Evolutionary conservation across 129 eudicot genomes (phyloP), one percentile per base, ranked within the genome.

Genomic region (Pulicaria dysenterica): DNA sequence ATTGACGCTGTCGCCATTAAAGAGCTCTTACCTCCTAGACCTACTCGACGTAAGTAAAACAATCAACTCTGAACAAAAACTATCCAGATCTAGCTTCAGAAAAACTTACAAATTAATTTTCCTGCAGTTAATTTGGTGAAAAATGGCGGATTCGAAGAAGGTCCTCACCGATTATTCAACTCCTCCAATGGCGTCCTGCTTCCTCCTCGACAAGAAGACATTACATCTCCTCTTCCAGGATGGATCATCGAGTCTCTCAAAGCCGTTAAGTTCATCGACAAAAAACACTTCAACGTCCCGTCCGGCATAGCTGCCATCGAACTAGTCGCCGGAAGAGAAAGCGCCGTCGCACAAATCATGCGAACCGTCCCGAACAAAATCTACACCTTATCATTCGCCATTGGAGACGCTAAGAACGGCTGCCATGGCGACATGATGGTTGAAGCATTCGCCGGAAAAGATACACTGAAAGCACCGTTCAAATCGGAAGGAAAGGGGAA

Each of bases 351-450:
- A 38, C 91, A 85, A 73, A 56, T 89, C 72, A 78, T 92, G 69
- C 77, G 89, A 37, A 92, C 98, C 0, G 16, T 76, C 65, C 88
- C 91, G 0, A 82, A 82, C 75, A 83, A 80, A 64, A 44, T 76
- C 17, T 92, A 92, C 86, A 85, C 17, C 31, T 85, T 89, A 24
- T 15, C 85, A 3, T 92, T 92, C 63, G 9, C 68, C 5, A 83
- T 89, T 3, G 98, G 98, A 42, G 96, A 89, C 54, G 94, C 96
- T 0, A 85, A 78, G 81, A 87, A 89, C 67, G 81, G 76, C 4
- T 92, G 98, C 81, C 85, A 87, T 6, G 98, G 98, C 1, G 85
- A 89, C n/a, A 92, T 92, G 98, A 78, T 92, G 96, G 86, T 92
- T 3, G 96, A 92, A 69, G 96, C 96, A 4, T 92, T 83, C 34